Percentiles rank a stretch among this genome's conserved stretches.
Evolutionary conservation across 2,329 filamentous ascomycete species (phyloP).

Genomic region (Talaromyces albobiverticillius): DNA sequence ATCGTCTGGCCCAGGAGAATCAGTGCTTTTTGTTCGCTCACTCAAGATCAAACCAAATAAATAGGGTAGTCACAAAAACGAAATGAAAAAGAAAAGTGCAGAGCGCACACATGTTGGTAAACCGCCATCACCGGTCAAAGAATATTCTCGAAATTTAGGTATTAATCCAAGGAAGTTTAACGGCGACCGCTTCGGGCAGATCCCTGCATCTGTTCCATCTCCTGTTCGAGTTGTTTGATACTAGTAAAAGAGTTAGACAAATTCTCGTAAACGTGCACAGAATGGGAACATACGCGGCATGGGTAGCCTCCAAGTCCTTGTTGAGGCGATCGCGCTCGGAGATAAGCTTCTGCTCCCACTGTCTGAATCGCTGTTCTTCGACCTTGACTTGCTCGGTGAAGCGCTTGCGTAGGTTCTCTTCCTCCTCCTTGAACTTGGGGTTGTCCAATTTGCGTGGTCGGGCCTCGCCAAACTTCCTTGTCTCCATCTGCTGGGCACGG

Average conservation of each 20-base stretch:
- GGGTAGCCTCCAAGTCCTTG: constrained; percentile 98
- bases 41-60: constrained; percentile 29
- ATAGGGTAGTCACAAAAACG: constrained; percentile 35
- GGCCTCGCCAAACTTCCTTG: constrained; percentile 97
- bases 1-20: constrained; percentile 17
- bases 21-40: constrained; percentile 24
- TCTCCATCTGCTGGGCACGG: constrained; percentile 99
- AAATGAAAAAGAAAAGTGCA: constrained; percentile 25
- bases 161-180: constrained; percentile 47
- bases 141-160: constrained; percentile 11
- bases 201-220: constrained; percentile 92
- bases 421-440: constrained; percentile 99
- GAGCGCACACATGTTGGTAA: constrained; percentile 15
- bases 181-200: constrained; percentile 88
- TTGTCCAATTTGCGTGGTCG: constrained; percentile 97
- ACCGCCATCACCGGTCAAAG: constrained; percentile 7
- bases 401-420: constrained; percentile 95
- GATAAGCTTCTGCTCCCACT: constrained; percentile 99
- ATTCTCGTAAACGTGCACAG: not conserved
- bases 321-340: constrained; percentile 97
- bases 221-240: constrained; percentile 65
- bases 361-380: constrained; percentile 97
- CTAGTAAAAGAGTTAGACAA: constrained; percentile 33
- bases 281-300: constrained; percentile 61
- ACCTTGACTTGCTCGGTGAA: constrained; percentile 99